Percentiles rank a stretch among this genome's conserved stretches.
phyloP scores from a whole-genome alignment of 2,329 filamentous ascomycete species.

The Nigrospora osmanthi region DNA sequence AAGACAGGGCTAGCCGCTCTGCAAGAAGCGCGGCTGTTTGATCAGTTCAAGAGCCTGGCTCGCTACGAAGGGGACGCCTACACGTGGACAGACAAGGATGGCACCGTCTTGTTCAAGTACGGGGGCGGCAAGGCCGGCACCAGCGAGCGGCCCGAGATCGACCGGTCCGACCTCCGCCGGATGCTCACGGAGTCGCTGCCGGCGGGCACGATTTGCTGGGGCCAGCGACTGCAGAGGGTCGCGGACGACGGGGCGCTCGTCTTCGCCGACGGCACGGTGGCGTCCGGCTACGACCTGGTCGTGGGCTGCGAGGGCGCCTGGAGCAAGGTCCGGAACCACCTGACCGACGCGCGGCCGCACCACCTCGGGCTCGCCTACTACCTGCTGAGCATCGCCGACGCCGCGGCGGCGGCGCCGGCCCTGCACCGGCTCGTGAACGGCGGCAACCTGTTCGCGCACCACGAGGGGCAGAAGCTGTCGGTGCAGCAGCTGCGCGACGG shows the following conservation, averaged over 20 bases:
- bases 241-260: conserved; percentile 24
- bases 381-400: conserved; percentile 31
- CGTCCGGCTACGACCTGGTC: conserved; percentile 28
- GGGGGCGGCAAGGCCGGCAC: conserved; percentile 16
- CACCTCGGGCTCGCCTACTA: conserved; percentile 38
- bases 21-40: conserved; percentile 38
- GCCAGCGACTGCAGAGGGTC: conserved; percentile 31
- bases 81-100: conserved; percentile 34
- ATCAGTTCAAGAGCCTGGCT: conserved; percentile 39
- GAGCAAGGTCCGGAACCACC: conserved; percentile 23
- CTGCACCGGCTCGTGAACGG: conserved; percentile 36
- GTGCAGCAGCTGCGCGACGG: conserved; percentile 41
- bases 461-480: conserved; percentile 30
- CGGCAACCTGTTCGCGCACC: conserved; percentile 36
- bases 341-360: conserved; percentile 30
- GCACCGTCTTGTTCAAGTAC: conserved; percentile 21
- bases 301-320: conserved; percentile 28
- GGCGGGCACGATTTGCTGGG: conserved; percentile 36
- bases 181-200: conserved; percentile 38
- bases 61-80: conserved; percentile 44
- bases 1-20: conserved; percentile 41
- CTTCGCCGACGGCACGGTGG: conserved; percentile 25
- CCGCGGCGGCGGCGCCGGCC: conserved; percentile 31
- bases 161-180: conserved; percentile 34
- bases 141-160: conserved; percentile 42